A percentile compares a stretch with the other conserved stretches of the same genome.
Conservation (phyloP, 306 rosid species). For the Ormosia semicastrata region DNA sequence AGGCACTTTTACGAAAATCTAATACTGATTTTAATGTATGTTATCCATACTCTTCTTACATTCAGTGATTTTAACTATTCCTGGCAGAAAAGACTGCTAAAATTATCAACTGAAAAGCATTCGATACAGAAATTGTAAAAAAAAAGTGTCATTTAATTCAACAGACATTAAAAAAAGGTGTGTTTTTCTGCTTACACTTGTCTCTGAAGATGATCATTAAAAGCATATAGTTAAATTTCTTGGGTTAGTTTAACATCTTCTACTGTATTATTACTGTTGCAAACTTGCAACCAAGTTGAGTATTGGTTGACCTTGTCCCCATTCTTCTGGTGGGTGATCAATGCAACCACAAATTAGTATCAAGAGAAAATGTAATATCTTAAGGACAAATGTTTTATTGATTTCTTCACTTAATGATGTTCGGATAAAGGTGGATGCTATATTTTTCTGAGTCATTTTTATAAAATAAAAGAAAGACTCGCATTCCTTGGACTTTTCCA, state of each 20-base stretch:
- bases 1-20: slow-evolving; percentile 75
- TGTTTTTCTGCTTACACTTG: background rate
- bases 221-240: background rate
- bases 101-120: background rate
- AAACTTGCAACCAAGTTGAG: background rate
- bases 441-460: background rate
- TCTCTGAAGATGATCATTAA: background rate
- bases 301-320: background rate
- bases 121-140: background rate
- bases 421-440: slow-evolving; percentile 1
- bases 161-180: background rate
- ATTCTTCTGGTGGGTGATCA: background rate
- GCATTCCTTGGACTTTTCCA: background rate
- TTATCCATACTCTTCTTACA: slow-evolving; percentile 18
- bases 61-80: background rate
- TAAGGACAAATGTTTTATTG: background rate
- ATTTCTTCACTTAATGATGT: background rate
- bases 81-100: background rate
- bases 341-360: background rate
- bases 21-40: slow-evolving; percentile 82
- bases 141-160: background rate
- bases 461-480: background rate
- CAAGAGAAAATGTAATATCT: background rate
- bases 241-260: background rate
- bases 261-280: background rate